Percentiles rank a stretch among this genome's conserved stretches.
Evolutionary conservation across 257 asterid genomes (phyloP).

Genomic region (Echites panduratus): DNA sequence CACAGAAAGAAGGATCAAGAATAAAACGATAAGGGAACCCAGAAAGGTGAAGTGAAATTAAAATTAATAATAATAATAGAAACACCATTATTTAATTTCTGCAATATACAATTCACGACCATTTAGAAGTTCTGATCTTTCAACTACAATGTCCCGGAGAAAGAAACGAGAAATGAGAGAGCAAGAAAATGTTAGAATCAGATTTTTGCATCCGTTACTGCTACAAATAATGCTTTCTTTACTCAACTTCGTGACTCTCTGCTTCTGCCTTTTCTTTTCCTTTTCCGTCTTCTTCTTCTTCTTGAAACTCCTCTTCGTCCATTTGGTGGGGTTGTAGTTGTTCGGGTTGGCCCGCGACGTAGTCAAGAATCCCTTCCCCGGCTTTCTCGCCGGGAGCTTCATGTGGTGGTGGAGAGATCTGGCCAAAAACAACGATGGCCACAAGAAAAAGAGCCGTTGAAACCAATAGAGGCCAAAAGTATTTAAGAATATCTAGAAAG

Average conservation of each 20-base stretch:
- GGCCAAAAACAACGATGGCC: slow-evolving; percentile 44
- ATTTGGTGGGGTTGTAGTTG: slow-evolving; percentile 15
- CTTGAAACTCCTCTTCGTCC: slow-evolving; percentile 9
- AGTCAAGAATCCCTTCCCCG: slow-evolving; percentile 56
- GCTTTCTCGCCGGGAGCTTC: slow-evolving; percentile 43
- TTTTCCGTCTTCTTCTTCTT: background rate
- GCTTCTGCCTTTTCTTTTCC: slow-evolving; percentile 10
- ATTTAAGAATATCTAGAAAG: slow-evolving; percentile 41
- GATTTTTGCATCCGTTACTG: background rate
- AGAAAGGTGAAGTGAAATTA: background rate
- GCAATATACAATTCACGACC: slow-evolving; percentile 17
- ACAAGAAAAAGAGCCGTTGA: slow-evolving; percentile 66
- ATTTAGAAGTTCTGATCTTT: slow-evolving; percentile 12
- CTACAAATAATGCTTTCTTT: background rate
- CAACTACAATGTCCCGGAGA: slow-evolving; percentile 1
- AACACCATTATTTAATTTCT: slow-evolving; percentile 8
- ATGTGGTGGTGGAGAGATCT: slow-evolving; percentile 42
- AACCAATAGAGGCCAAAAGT: slow-evolving; percentile 65
- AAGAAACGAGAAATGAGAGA: background rate
- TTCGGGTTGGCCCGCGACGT: slow-evolving; percentile 52
- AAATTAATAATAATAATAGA: background rate
- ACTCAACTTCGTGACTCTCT: slow-evolving; percentile 11
- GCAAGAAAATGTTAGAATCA: slow-evolving; percentile 7
- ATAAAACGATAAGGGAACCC: background rate
- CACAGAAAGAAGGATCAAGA: too few species aligned